Evolutionary conservation across 345 rosid genomes (phyloP).

Genomic region (Atalantia buxifolia): DNA sequence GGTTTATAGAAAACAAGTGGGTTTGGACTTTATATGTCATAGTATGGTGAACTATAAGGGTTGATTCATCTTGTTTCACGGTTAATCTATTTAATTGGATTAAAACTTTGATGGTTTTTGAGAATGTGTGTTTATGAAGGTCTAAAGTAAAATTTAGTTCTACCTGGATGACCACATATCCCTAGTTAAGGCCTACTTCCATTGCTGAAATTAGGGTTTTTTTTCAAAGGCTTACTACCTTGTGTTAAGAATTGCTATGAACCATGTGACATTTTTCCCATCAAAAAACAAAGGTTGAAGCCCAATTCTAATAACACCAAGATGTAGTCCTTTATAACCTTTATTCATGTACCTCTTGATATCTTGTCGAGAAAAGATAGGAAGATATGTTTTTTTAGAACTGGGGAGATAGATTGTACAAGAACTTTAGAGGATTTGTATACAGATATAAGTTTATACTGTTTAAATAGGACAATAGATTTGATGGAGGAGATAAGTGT

Average conservation of each 20-base stretch:
- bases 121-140: no score
- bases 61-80: no score
- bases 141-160: no score
- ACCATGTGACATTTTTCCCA: neutral
- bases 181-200: no score
- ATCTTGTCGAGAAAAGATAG: neutral
- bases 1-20: no score
- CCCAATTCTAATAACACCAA: neutral
- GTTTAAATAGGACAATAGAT: neutral
- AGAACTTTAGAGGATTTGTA: neutral
- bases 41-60: no score
- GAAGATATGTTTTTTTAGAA: neutral
- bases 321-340: no score
- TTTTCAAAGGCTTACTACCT: neutral
- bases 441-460: neutral
- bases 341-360: rapidly evolving
- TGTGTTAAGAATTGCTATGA: neutral
- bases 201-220: neutral
- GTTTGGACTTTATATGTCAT: no score
- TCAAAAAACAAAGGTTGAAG: neutral
- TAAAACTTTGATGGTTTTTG: no score
- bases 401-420: neutral
- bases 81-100: no score
- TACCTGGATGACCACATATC: no score
- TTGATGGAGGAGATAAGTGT: neutral